These are phyloP conservation scores for Casuarina glauca DNA, from an alignment of 306 rosid genomes.

Conservation along the genomic window DNA sequence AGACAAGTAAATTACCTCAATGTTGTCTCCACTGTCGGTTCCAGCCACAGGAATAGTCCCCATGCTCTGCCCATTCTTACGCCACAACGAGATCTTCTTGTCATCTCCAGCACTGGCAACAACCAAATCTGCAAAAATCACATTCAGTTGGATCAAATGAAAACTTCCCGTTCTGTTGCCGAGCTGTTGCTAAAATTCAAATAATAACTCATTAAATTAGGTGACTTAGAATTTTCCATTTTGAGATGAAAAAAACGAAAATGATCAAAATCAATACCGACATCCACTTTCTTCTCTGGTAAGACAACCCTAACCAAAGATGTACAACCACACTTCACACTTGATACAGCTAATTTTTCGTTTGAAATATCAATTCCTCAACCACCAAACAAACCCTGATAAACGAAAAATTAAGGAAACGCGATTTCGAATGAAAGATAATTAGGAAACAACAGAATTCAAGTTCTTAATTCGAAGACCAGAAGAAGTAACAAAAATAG, in stretches of 20 bases:
- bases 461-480: slow-evolving; percentile 11
- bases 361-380: too few species aligned
- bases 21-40: slow-evolving; percentile 69
- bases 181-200: not conserved
- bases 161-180: not conserved
- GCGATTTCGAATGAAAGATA: not conserved
- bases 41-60: slow-evolving; percentile 93
- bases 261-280: not conserved
- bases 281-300: not conserved
- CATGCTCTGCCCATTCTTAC: slow-evolving; percentile 88
- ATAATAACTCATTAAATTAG: not conserved
- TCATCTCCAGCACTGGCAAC: slow-evolving; percentile 99
- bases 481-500: not conserved
- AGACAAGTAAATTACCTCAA: slow-evolving; percentile 53
- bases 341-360: too few species aligned
- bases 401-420: not conserved
- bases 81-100: slow-evolving; percentile 87
- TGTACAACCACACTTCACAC: too few species aligned
- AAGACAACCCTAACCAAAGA: not conserved
- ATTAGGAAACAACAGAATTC: not conserved
- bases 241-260: not conserved
- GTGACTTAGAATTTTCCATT: not conserved
- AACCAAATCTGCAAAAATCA: slow-evolving; percentile 68
- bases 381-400: too few species aligned
- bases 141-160: slow-evolving; percentile 6